A percentile compares a stretch with the other conserved stretches of the same genome.
These are phyloP conservation scores for Penicillium sp. DNA, from an alignment of 2,329 filamentous ascomycete species.

Conservation along the genomic window DNA sequence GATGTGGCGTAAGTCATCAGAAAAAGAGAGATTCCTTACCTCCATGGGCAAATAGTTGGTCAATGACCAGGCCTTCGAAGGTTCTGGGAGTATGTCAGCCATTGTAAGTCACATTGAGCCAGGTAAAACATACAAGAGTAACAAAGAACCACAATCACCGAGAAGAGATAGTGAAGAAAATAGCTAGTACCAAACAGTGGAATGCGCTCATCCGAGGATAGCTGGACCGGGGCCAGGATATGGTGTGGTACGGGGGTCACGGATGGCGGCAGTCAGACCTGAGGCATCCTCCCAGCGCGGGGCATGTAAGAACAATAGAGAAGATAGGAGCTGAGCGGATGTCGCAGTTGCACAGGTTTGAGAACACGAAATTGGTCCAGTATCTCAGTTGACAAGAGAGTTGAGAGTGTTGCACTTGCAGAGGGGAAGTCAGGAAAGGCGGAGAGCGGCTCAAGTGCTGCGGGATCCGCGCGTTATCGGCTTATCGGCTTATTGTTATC, in stretches of 20 bases:
- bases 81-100: constrained; percentile 3
- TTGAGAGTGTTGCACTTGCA: constrained; percentile 11
- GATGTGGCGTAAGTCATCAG: not conserved
- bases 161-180: constrained; percentile 1
- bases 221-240: constrained; percentile 20
- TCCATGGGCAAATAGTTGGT: constrained; percentile 9
- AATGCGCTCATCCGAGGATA: constrained; percentile 24
- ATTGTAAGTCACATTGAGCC: not conserved
- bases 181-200: constrained; percentile 15
- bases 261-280: constrained; percentile 21
- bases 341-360: not conserved
- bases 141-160: not conserved
- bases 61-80: not conserved
- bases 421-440: constrained; percentile 10
- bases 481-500: constrained; percentile 14
- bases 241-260: constrained; percentile 22
- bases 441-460: constrained; percentile 8
- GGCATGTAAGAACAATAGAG: not conserved
- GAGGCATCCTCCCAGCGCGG: constrained; percentile 14
- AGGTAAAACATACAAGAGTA: constrained; percentile 10
- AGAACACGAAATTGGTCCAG: not conserved
- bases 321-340: not conserved
- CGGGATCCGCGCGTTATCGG: not conserved
- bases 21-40: constrained; percentile 8
- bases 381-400: not conserved